These are phyloP conservation scores for Chenopodium quinoa DNA, from an alignment of 148 eudicot species.

Conservation along the genomic window DNA sequence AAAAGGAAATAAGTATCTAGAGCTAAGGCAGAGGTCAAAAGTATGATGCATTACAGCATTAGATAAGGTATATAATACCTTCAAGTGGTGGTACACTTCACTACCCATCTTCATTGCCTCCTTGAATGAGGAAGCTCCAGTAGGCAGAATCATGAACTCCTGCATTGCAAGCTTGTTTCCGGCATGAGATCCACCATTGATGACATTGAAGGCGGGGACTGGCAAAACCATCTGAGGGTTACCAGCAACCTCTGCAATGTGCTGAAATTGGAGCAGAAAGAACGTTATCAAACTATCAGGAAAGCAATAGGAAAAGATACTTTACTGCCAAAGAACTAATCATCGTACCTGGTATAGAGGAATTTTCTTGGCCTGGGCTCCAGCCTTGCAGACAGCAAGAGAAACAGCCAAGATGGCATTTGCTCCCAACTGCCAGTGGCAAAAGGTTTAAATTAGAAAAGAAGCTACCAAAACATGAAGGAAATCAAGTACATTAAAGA, in stretches of 20 bases:
- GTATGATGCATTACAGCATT: too few relatives aligned
- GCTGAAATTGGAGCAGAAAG: constrained; percentile 44
- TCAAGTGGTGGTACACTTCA: constrained; percentile 91
- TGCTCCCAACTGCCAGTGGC: constrained; percentile 75
- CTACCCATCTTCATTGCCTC: constrained; percentile 99
- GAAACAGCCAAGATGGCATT: constrained; percentile 97
- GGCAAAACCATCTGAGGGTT: constrained; percentile 94
- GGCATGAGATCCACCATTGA: constrained; percentile 99
- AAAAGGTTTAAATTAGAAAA: neutral
- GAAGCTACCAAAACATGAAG: neutral
- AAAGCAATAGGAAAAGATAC: neutral
- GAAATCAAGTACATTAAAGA: neutral
- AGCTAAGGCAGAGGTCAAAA: neutral
- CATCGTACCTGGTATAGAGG: constrained; percentile 80
- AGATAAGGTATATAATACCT: constrained; percentile 41
- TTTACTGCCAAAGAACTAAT: neutral
- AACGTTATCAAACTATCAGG: neutral
- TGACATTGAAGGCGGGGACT: constrained; percentile 98
- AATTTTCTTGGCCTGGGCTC: constrained; percentile 67
- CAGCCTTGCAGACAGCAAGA: constrained; percentile 97
- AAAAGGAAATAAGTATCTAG: neutral
- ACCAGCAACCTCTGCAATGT: constrained; percentile 90
- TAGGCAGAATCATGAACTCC: constrained; percentile 97
- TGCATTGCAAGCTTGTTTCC: constrained; percentile 99
- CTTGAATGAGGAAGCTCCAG: constrained; percentile 79